Evolutionary conservation across 2,329 filamentous ascomycete genomes (phyloP).

Genomic region (Grosmannia huntii): DNA sequence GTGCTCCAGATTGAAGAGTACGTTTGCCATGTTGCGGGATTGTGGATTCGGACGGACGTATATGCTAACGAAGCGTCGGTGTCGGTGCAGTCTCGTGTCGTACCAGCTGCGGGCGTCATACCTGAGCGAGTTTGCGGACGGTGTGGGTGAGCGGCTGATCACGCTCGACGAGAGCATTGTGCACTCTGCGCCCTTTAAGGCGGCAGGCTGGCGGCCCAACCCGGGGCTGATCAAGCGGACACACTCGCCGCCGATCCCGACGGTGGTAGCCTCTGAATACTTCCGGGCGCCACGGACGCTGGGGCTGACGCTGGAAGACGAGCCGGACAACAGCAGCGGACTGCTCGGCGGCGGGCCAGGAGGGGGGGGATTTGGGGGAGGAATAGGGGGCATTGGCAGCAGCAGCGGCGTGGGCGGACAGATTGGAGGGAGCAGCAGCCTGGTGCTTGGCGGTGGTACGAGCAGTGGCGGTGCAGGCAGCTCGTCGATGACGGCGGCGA

Average conservation of each 20-base stretch:
- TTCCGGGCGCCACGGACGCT: slow-evolving; percentile 58
- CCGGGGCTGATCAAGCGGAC: slow-evolving; percentile 67
- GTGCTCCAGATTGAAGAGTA: slow-evolving; percentile 32
- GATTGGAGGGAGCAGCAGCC: not conserved
- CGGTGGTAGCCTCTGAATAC: slow-evolving; percentile 70
- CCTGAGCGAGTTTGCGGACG: slow-evolving; percentile 67
- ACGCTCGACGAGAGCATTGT: slow-evolving; percentile 68
- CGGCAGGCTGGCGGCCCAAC: slow-evolving; percentile 67
- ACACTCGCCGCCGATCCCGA: slow-evolving; percentile 76
- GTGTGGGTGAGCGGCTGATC: slow-evolving; percentile 73
- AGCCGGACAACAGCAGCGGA: slow-evolving; percentile 60
- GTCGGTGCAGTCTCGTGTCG: slow-evolving; percentile 53
- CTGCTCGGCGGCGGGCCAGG: slow-evolving; percentile 36
- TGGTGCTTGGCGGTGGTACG: not conserved
- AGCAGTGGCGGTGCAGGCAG: not conserved
- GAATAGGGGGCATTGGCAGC: not conserved
- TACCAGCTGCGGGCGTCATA: slow-evolving; percentile 75
- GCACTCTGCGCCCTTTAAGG: slow-evolving; percentile 70
- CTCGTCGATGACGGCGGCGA: not conserved
- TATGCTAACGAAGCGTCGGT: not conserved
- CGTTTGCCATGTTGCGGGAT: slow-evolving; percentile 4
- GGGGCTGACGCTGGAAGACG: slow-evolving; percentile 54
- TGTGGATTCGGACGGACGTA: not conserved
- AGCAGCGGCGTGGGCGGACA: not conserved
- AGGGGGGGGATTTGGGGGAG: not conserved